Evolutionary conservation across 371 early-diverging fungal species (phyloP).

Genomic region (Haplosporangium sp.): DNA sequence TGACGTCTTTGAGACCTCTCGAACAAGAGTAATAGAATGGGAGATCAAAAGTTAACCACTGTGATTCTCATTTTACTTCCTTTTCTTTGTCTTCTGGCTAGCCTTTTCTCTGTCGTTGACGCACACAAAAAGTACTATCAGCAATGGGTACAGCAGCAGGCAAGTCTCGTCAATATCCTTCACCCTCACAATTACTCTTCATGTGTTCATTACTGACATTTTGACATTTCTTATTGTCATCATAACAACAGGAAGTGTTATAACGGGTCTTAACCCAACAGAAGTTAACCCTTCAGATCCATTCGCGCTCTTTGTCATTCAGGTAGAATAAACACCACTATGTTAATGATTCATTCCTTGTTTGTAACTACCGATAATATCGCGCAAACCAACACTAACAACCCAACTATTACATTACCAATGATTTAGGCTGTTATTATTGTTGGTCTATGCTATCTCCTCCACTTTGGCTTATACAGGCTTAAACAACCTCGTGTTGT

Average conservation of each 20-base stretch:
- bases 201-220: background rate
- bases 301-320: slow-evolving; percentile 75
- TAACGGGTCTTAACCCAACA: slow-evolving; percentile 75
- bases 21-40: too few relatives aligned
- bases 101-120: background rate
- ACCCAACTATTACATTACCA: too few relatives aligned
- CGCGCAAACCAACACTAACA: too few relatives aligned
- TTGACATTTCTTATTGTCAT: background rate
- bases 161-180: background rate
- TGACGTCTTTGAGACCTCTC: too few relatives aligned
- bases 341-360: too few relatives aligned
- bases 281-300: slow-evolving; percentile 65
- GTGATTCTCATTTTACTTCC: too few relatives aligned
- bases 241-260: slow-evolving; percentile 65
- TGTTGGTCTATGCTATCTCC: slow-evolving; percentile 69
- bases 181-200: background rate
- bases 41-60: too few relatives aligned
- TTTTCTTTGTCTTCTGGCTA: too few relatives aligned
- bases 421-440: slow-evolving; percentile 71
- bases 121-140: background rate
- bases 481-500: slow-evolving; percentile 82
- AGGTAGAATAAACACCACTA: slow-evolving; percentile 54
- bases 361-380: too few relatives aligned
- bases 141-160: slow-evolving; percentile 3
- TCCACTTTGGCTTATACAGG: slow-evolving; percentile 67